A percentile compares a stretch with the other conserved stretches of the same genome.
These are phyloP conservation scores for Melocanna baccifera DNA, from an alignment of 176 grass and related monocot species.

Conservation along the genomic window DNA sequence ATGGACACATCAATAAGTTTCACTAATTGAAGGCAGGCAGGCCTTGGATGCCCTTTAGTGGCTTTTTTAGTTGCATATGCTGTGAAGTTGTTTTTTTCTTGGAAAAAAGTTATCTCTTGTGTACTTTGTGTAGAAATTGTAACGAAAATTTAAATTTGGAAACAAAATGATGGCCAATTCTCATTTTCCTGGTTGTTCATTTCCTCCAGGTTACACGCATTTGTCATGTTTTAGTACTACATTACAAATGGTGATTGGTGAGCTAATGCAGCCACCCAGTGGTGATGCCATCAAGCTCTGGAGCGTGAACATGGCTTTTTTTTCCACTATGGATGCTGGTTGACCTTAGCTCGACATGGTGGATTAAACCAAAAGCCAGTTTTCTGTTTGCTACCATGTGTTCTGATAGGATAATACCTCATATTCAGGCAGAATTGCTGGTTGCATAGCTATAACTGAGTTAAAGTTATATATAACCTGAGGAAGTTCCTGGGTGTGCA, in stretches of 20 bases:
- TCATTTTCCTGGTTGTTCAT: not conserved
- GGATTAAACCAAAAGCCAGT: not conserved
- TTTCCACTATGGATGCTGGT: not conserved
- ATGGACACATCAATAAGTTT: not conserved
- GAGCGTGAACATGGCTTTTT: not conserved
- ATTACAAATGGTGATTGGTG: not conserved
- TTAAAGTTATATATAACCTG: not conserved
- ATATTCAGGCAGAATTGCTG: not conserved
- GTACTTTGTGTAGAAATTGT: not conserved
- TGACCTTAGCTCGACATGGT: not conserved
- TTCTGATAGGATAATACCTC: not conserved
- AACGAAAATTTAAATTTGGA: not conserved
- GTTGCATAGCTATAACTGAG: not conserved
- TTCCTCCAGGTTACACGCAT: not conserved
- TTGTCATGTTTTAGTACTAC: not conserved
- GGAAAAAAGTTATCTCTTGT: not conserved
- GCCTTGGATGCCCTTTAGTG: not conserved
- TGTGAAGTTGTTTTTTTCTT: not conserved
- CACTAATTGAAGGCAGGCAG: not conserved
- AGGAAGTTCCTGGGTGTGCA: not conserved
- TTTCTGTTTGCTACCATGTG: not conserved
- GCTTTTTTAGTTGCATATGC: not conserved
- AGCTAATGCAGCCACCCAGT: not conserved
- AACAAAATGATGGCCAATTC: not conserved
- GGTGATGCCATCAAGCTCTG: not conserved